Evolutionary conservation across 2,329 filamentous ascomycete species (phyloP).

Genomic region (Aspergillus fructus): DNA sequence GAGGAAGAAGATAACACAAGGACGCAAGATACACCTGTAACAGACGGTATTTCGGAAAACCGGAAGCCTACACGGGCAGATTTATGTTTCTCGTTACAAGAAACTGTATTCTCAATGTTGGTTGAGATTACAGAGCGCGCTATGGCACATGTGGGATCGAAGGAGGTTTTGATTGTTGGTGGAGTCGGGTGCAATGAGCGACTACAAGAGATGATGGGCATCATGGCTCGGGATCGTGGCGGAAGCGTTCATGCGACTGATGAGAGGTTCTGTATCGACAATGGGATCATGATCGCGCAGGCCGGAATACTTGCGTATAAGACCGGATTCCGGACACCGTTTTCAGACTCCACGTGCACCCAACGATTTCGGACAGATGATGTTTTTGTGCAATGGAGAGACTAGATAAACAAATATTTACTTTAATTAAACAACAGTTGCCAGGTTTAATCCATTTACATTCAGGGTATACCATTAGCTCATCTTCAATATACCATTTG

Average conservation of each 20-base stretch:
- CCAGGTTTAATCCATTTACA: background rate
- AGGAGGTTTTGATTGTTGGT: constrained; percentile 89
- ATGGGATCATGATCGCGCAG: constrained; percentile 99
- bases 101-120: constrained; percentile 94
- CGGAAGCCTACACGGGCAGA: constrained; percentile 68
- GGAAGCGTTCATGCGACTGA: constrained; percentile 93
- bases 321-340: constrained; percentile 72
- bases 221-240: constrained; percentile 85
- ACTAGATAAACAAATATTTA: constrained; percentile 36
- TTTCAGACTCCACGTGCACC: constrained; percentile 82
- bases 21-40: constrained; percentile 11
- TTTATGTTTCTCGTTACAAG: constrained; percentile 90
- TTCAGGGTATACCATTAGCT: background rate
- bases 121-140: constrained; percentile 98
- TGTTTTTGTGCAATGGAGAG: constrained; percentile 76
- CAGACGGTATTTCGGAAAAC: constrained; percentile 34
- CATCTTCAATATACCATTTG: background rate
- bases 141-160: constrained; percentile 94
- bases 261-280: constrained; percentile 97
- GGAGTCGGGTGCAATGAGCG: constrained; percentile 95
- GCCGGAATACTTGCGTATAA: constrained; percentile 83
- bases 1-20: constrained; percentile 21
- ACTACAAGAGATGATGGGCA: constrained; percentile 96
- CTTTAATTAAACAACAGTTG: background rate
- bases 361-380: constrained; percentile 82